Evolutionary conservation across 2,329 filamentous ascomycete species (phyloP), one percentile per base, ranked within the genome.

Genomic region (Aspergillus proliferans): DNA sequence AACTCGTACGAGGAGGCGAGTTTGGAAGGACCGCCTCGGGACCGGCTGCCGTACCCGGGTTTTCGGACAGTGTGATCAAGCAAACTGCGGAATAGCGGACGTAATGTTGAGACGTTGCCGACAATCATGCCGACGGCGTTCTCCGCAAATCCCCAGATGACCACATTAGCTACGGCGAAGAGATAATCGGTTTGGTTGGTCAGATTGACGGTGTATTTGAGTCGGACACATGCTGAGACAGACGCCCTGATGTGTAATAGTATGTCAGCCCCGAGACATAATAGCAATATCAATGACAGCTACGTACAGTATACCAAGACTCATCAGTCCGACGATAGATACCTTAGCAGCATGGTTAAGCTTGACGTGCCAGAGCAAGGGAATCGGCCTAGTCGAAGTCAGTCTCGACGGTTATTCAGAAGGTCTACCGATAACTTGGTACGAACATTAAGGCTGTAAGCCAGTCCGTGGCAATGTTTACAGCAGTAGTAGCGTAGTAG

Each of bases 11-110:
- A 39, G 19, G 36, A 39, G n/a, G 14, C 36, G 10, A 39, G 36
- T 19, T 18, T 39, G 36, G 36, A 80, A 84, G 60, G 83, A 83
- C 6, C 81, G 81, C 63, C 84, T 81, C 2, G 36, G 10, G 49
- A 52, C 2, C 51, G 47, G 30, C 40, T 24, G 43, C 46, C 45
- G 33, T 48, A 49, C 26, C 48, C 55, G 36, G 26, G 9, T 28
- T 28, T 47, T 52, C 45, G 36, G 46, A 60, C 22, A n/a, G 52
- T 59, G 39, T 49, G 33, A 19, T 59, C 51, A 33, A 53, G 47
- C 6, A 61, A 46, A 21, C 64, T 49, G 46, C 59, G 58, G 46
- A 76, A 65, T 6, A 77, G 58, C 1, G 74, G 74, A 0, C 75
- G 72, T 1, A 77, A 66, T 3, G 73, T 70, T 6, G 73, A 72